phyloP scores from a whole-genome alignment of 257 asterid genomes.

The Solanum chilense region DNA sequence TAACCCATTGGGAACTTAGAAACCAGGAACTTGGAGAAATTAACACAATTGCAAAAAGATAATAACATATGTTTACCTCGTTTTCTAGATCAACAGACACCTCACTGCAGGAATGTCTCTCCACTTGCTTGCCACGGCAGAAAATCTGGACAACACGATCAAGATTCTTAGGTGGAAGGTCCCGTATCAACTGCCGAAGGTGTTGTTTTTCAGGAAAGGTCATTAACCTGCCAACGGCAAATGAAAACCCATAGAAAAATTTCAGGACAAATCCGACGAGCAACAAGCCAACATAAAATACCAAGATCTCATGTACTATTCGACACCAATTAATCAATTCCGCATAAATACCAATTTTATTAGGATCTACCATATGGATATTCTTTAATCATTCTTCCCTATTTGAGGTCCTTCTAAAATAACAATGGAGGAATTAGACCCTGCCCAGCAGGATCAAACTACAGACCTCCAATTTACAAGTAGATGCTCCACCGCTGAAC shows the following conservation, averaged over 20 bases:
- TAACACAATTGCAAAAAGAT: background rate
- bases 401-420: background rate
- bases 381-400: background rate
- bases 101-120: slow-evolving; percentile 13
- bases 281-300: background rate
- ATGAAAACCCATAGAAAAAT: background rate
- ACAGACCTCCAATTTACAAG: background rate
- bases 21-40: background rate
- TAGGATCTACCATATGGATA: background rate
- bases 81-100: slow-evolving; percentile 37
- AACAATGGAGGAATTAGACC: background rate
- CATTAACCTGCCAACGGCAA: slow-evolving; percentile 45
- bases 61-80: slow-evolving; percentile 33
- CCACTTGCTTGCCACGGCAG: slow-evolving; percentile 10
- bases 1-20: background rate
- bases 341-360: background rate
- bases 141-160: slow-evolving; percentile 53
- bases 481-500: background rate
- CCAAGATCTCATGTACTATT: background rate
- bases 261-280: background rate
- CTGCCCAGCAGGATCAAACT: background rate
- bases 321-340: background rate
- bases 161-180: slow-evolving; percentile 45
- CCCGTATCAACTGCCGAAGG: slow-evolving; percentile 38
- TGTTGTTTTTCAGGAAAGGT: slow-evolving; percentile 40